Evolutionary conservation across 495 filamentous ascomycete species (phyloP).

Genomic region (Xylaria cubensis): DNA sequence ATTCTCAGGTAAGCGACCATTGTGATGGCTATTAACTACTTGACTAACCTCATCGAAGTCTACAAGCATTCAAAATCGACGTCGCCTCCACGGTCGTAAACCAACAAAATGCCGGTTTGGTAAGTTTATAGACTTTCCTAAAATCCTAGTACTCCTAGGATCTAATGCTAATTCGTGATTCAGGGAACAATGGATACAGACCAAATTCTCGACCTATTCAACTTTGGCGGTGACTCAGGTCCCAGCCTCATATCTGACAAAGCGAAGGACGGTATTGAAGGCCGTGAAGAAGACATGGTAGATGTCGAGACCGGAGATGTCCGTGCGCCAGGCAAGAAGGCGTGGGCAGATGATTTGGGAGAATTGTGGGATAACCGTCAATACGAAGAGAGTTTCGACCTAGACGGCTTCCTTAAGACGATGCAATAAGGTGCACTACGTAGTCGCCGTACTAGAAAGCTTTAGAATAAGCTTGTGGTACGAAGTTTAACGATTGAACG

Average conservation of each 20-base stretch:
- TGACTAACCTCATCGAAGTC: constrained; percentile 53
- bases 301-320: constrained; percentile 90
- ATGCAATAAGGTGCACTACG: constrained; percentile 65
- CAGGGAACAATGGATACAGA: constrained; percentile 88
- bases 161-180: constrained; percentile 26
- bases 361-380: constrained; percentile 96
- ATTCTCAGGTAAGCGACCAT: constrained; percentile 63
- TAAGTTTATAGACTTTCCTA: constrained; percentile 44
- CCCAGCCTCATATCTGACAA: constrained; percentile 66
- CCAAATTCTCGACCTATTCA: constrained; percentile 96
- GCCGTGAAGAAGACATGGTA: constrained; percentile 89
- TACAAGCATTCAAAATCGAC: constrained; percentile 99
- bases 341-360: constrained; percentile 89
- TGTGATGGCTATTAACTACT: constrained; percentile 17
- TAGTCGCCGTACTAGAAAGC: not conserved
- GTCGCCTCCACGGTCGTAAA: constrained; percentile 98
- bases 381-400: constrained; percentile 96
- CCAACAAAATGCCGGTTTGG: constrained; percentile 95
- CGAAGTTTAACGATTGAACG: not conserved
- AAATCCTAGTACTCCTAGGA: not conserved
- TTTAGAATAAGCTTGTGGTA: constrained; percentile 4
- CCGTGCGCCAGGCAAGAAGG: constrained; percentile 94
- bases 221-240: constrained; percentile 81
- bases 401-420: constrained; percentile 88
- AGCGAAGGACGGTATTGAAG: constrained; percentile 57